Evolutionary conservation across 192 early-diverging fungal genomes (phyloP).

Genomic region (Umbelopsis sp.): DNA sequence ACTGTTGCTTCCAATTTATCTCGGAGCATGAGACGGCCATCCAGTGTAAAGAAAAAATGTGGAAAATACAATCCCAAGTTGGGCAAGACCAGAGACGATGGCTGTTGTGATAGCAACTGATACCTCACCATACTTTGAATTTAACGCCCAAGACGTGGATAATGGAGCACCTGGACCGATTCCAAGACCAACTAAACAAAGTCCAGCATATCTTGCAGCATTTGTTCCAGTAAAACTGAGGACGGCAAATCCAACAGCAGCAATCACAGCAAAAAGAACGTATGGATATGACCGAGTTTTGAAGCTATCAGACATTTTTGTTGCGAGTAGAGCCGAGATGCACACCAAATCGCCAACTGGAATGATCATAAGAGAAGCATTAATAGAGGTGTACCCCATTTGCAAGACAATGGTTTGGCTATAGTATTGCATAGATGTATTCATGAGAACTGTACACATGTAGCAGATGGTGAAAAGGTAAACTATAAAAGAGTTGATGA

Average conservation of each 20-base stretch:
- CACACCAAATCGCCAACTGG: not conserved
- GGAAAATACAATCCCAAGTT: not conserved
- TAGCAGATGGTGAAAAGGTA: not conserved
- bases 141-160: not conserved
- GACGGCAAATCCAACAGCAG: not conserved
- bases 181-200: not conserved
- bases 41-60: slow-evolving; percentile 6
- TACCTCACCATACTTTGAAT: not conserved
- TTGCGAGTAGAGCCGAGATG: not conserved
- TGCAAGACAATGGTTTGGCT: not conserved
- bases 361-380: not conserved
- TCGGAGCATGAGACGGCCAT: not conserved
- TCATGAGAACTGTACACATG: not conserved
- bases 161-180: not conserved
- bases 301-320: not conserved
- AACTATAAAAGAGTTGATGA: not conserved
- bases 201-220: not conserved
- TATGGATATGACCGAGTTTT: not conserved
- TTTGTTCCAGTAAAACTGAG: not conserved
- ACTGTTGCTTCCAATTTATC: not conserved
- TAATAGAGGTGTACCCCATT: slow-evolving; percentile 2
- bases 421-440: not conserved
- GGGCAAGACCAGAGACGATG: not conserved
- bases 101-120: not conserved
- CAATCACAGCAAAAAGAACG: not conserved